phyloP scores from a whole-genome alignment of 352 stramenopile species.

The Phytophthora sp. region DNA sequence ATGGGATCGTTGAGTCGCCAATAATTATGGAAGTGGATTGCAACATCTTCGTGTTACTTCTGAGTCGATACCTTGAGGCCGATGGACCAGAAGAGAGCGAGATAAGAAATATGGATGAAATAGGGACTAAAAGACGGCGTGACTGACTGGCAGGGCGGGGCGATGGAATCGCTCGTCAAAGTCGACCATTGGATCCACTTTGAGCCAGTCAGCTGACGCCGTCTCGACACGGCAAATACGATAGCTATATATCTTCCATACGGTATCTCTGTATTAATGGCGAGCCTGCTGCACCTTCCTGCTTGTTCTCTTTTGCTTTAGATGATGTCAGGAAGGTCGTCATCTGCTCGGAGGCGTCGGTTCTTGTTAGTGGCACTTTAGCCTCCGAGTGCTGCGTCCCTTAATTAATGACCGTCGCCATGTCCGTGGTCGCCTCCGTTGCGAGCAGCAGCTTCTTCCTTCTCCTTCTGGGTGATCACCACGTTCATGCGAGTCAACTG shows the following conservation, averaged over 20 bases:
- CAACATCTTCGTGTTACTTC: not conserved
- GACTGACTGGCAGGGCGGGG: not conserved
- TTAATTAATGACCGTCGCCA: constrained; percentile 51
- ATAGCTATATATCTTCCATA: constrained; percentile 35
- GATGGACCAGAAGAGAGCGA: constrained; percentile 1
- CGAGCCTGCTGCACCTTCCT: constrained; percentile 7
- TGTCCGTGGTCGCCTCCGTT: constrained; percentile 49
- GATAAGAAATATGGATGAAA: not conserved
- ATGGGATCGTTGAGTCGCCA: constrained; percentile 1
- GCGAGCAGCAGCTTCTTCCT: constrained; percentile 63
- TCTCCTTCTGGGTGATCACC: constrained; percentile 80
- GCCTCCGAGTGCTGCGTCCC: not conserved
- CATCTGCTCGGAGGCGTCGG: constrained; percentile 1
- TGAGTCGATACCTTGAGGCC: not conserved
- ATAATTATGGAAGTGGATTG: not conserved
- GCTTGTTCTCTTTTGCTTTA: constrained; percentile 23
- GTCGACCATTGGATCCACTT: no score
- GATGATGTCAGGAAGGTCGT: constrained; percentile 15
- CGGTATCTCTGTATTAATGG: constrained; percentile 39
- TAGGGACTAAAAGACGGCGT: not conserved
- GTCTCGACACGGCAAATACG: not conserved
- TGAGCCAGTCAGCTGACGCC: not conserved
- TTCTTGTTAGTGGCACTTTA: constrained; percentile 13
- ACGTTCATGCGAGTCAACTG: constrained; percentile 88
- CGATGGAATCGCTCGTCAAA: not conserved